Conservation (phyloP, 768 basidiomycete species). For the Leccinum broughii region DNA sequence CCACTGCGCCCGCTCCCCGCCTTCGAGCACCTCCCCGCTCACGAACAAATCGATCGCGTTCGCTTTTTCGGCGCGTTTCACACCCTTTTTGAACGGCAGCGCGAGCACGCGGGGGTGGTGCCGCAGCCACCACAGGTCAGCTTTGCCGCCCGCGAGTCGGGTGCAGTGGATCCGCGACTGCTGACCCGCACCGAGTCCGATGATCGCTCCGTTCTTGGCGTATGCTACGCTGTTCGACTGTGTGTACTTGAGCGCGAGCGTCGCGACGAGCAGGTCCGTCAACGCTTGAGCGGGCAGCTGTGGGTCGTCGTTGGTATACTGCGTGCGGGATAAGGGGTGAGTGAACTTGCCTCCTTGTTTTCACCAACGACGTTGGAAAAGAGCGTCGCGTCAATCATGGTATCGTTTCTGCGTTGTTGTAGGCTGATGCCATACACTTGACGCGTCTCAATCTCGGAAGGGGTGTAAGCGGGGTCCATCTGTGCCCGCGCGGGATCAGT, state of each 20-base stretch:
- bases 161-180: constrained; percentile 99
- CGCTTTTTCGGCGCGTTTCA: constrained; percentile 97
- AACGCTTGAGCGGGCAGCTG: constrained; percentile 76
- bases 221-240: constrained; percentile 99
- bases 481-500: constrained; percentile 36
- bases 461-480: constrained; percentile 87
- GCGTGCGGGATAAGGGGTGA: neutral
- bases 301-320: neutral
- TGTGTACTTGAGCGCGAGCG: constrained; percentile 96
- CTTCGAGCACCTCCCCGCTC: constrained; percentile 83
- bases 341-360: constrained; percentile 71
- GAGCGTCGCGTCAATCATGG: constrained; percentile 75
- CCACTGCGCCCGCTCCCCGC: constrained; percentile 89
- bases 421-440: constrained; percentile 93
- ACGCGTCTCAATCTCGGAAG: constrained; percentile 82
- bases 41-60: constrained; percentile 98
- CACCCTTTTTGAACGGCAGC: constrained; percentile 95
- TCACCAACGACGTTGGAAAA: constrained; percentile 89
- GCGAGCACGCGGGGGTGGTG: constrained; percentile 92
- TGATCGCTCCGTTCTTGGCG: constrained; percentile 85
- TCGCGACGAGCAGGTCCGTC: constrained; percentile 94
- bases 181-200: constrained; percentile 97
- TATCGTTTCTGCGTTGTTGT: constrained; percentile 89
- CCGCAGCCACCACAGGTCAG: constrained; percentile 99
- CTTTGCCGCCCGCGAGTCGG: constrained; percentile 93